phyloP scores from a whole-genome alignment of 805 yeast genomes.

The Tetrapisispora pingtungensis region DNA sequence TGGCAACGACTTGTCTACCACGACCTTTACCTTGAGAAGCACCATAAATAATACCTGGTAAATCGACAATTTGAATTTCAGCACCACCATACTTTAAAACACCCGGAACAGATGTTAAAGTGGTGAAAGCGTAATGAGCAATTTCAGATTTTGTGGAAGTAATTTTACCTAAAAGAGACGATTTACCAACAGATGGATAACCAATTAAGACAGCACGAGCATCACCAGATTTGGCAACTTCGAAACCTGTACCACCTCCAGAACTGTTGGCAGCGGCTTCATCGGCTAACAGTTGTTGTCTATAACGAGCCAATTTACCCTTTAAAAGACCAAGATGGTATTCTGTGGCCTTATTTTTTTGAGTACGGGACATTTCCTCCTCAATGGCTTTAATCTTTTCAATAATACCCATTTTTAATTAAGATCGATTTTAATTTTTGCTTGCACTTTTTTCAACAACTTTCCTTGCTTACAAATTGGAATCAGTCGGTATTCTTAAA shows the following conservation, averaged over 20 bases:
- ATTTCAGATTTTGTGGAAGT: slow-evolving; percentile 92
- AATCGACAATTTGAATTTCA: slow-evolving; percentile 91
- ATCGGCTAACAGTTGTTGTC: slow-evolving; percentile 88
- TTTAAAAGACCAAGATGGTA: slow-evolving; percentile 89
- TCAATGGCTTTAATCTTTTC: slow-evolving; percentile 86
- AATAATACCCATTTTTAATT: slow-evolving; percentile 28
- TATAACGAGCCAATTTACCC: slow-evolving; percentile 86
- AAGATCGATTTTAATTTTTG: no score
- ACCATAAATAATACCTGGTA: slow-evolving; percentile 95
- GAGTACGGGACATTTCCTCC: slow-evolving; percentile 89
- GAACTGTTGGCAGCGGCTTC: slow-evolving; percentile 58
- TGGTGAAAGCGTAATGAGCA: slow-evolving; percentile 91
- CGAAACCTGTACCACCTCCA: slow-evolving; percentile 81
- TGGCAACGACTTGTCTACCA: slow-evolving; percentile 93
- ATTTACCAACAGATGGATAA: slow-evolving; percentile 96
- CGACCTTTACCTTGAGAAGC: slow-evolving; percentile 97
- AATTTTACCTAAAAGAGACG: slow-evolving; percentile 77
- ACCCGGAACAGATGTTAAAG: slow-evolving; percentile 94
- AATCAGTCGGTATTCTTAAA: no score
- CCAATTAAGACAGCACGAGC: slow-evolving; percentile 94
- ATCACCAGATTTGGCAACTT: slow-evolving; percentile 91
- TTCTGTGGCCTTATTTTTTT: slow-evolving; percentile 95
- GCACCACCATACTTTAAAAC: slow-evolving; percentile 93
- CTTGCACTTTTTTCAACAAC: no score
- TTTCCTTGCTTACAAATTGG: no score